Percentiles rank a stretch among this genome's conserved stretches.
phyloP scores from a whole-genome alignment of 2,329 filamentous ascomycete genomes.

The Coniochaeta sp. region DNA sequence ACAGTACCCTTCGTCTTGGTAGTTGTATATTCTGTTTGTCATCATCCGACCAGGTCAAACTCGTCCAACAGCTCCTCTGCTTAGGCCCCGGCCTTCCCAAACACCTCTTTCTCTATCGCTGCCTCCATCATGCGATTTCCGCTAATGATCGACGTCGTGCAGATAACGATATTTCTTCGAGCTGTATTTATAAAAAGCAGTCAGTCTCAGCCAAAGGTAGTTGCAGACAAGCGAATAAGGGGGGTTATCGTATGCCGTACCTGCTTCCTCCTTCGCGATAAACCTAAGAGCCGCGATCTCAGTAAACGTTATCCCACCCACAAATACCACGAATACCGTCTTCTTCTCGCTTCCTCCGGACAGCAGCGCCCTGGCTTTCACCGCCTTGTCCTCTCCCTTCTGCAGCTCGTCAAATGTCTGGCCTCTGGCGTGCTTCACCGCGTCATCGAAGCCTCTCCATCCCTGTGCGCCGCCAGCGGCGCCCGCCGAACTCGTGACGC shows the following conservation, averaged over 20 bases:
- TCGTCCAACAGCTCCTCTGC: not conserved
- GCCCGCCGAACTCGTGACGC: slow-evolving; percentile 36
- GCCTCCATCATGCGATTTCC: slow-evolving; percentile 85
- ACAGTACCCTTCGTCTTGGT: not conserved
- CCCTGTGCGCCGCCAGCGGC: slow-evolving; percentile 60
- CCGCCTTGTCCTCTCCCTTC: slow-evolving; percentile 85
- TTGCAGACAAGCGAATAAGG: not conserved
- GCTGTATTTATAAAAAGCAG: slow-evolving; percentile 29
- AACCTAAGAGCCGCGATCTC: slow-evolving; percentile 93
- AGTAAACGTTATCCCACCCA: slow-evolving; percentile 94
- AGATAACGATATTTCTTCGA: slow-evolving; percentile 80
- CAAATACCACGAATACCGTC: slow-evolving; percentile 90
- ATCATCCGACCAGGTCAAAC: not conserved
- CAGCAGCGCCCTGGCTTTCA: slow-evolving; percentile 76
- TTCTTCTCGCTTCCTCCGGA: slow-evolving; percentile 70
- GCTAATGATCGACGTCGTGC: slow-evolving; percentile 84
- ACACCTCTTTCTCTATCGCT: slow-evolving; percentile 66
- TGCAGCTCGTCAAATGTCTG: slow-evolving; percentile 89
- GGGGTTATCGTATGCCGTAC: slow-evolving; percentile 27
- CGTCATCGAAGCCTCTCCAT: slow-evolving; percentile 91
- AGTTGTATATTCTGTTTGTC: not conserved
- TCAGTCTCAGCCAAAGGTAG: not conserved
- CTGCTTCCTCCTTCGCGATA: slow-evolving; percentile 75
- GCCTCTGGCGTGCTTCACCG: slow-evolving; percentile 78
- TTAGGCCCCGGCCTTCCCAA: slow-evolving; percentile 30